phyloP scores from a whole-genome alignment of 2,329 filamentous ascomycete species.

The Botrytis sinoallii region DNA sequence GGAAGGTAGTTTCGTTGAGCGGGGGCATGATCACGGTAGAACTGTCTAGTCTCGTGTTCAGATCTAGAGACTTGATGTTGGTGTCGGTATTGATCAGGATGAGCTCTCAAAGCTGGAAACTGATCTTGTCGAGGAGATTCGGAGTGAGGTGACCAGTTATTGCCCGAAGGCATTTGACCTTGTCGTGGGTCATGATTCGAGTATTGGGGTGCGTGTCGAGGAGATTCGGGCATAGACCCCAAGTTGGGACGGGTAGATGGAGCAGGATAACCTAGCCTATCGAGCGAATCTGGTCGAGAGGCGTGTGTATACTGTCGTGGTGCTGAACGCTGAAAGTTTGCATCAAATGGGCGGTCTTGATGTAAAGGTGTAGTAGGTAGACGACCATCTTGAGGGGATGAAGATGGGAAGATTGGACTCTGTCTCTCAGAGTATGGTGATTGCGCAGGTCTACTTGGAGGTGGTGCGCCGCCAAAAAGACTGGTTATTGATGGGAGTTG shows the following conservation, averaged over 20 bases:
- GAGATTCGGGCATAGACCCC: slow-evolving; percentile 32
- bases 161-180: slow-evolving; percentile 25
- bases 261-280: slow-evolving; percentile 32
- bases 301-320: slow-evolving; percentile 27
- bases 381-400: slow-evolving; percentile 32
- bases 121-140: slow-evolving; percentile 30
- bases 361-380: slow-evolving; percentile 32
- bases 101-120: slow-evolving; percentile 33
- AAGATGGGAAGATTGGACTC: slow-evolving; percentile 34
- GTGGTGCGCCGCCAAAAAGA: slow-evolving; percentile 33
- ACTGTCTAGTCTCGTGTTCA: slow-evolving; percentile 28
- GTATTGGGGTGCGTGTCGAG: slow-evolving; percentile 33
- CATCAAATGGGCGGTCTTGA: slow-evolving; percentile 30
- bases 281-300: slow-evolving; percentile 30
- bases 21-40: slow-evolving; percentile 29
- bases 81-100: slow-evolving; percentile 26
- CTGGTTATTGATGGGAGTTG: slow-evolving; percentile 38
- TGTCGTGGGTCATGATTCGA: slow-evolving; percentile 22
- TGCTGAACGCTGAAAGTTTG: slow-evolving; percentile 32
- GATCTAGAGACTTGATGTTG: slow-evolving; percentile 25
- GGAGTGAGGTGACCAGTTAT: slow-evolving; percentile 34
- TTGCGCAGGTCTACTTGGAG: slow-evolving; percentile 27
- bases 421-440: slow-evolving; percentile 36
- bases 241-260: slow-evolving; percentile 24
- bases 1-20: slow-evolving; percentile 29